phyloP scores from a whole-genome alignment of 257 asterid genomes.

The Salvia miltiorrhiza region DNA sequence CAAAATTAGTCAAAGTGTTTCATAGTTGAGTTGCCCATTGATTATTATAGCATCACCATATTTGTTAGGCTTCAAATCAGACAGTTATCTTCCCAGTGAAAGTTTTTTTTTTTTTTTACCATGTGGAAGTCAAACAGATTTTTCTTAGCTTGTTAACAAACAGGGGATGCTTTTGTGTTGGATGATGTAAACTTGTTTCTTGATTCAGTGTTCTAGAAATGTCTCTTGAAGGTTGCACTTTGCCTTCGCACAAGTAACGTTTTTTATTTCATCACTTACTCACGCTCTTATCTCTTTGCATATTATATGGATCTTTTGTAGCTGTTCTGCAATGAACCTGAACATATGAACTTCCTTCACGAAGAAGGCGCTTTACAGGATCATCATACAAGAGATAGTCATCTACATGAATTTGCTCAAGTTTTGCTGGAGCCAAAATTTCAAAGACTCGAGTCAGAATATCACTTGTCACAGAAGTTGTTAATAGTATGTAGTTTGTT shows the following conservation, averaged over 20 bases:
- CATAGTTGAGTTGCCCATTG: background rate
- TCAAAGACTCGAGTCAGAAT: slow-evolving; percentile 61
- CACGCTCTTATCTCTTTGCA: background rate
- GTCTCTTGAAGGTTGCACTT: background rate
- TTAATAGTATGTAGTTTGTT: slow-evolving; percentile 39
- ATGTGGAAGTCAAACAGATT: background rate
- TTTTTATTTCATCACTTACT: background rate
- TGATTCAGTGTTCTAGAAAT: slow-evolving; percentile 13
- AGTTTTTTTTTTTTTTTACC: background rate
- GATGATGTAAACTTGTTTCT: slow-evolving; percentile 9
- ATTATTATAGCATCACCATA: slow-evolving; percentile 11
- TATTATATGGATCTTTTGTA: slow-evolving; percentile 27
- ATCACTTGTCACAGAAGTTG: slow-evolving; percentile 52
- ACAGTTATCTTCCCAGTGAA: background rate
- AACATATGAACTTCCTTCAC: slow-evolving; percentile 28
- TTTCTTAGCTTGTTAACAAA: background rate
- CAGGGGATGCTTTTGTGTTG: background rate
- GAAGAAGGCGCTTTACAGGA: slow-evolving; percentile 39
- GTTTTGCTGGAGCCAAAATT: slow-evolving; percentile 55
- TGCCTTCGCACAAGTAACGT: background rate
- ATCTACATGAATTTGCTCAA: slow-evolving; percentile 44
- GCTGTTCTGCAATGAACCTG: slow-evolving; percentile 44
- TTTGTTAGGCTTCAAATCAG: background rate
- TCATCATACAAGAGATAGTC: slow-evolving; percentile 27
- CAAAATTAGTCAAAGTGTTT: background rate